Evolutionary conservation across 2,329 filamentous ascomycete genomes (phyloP).

Genomic region (Coniosporium tulheliwenetii): DNA sequence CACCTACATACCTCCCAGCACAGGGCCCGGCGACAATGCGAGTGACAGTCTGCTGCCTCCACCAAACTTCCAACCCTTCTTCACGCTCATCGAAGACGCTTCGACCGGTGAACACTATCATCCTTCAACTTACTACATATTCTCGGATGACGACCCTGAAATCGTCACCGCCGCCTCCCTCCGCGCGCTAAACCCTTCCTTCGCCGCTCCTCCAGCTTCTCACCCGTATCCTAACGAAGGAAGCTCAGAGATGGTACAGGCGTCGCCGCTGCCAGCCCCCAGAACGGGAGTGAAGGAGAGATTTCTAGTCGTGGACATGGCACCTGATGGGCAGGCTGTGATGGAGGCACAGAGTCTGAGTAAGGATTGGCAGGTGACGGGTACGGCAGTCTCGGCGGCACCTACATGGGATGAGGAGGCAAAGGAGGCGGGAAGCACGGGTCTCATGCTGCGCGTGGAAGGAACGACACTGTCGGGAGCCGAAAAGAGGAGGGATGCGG

Average conservation of each 20-base stretch:
- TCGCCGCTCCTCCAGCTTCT: too few species aligned
- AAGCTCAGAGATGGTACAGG: background rate
- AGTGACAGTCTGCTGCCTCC: constrained; percentile 17
- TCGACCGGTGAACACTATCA: constrained; percentile 63
- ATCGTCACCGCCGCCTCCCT: constrained; percentile 52
- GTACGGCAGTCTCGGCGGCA: constrained; percentile 37
- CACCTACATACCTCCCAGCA: too few species aligned
- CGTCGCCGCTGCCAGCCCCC: background rate
- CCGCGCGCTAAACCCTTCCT: constrained; percentile 24
- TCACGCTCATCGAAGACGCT: constrained; percentile 66
- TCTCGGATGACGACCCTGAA: constrained; percentile 78
- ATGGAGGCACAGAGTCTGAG: constrained; percentile 57
- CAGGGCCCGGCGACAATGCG: too few species aligned
- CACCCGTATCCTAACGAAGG: background rate
- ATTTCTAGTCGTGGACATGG: constrained; percentile 41
- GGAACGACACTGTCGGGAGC: constrained; percentile 24
- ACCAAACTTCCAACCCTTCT: constrained; percentile 59
- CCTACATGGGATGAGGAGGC: constrained; percentile 47
- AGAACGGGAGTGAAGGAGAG: constrained; percentile 25
- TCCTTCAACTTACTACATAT: constrained; percentile 81
- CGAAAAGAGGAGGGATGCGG: constrained; percentile 2
- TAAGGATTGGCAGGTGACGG: constrained; percentile 54
- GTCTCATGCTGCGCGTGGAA: constrained; percentile 47
- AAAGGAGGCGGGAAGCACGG: constrained; percentile 17
- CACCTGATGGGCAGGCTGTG: constrained; percentile 34